phyloP scores from a whole-genome alignment of 2,329 filamentous ascomycete genomes.

The Pseudogymnoascus destructans region DNA sequence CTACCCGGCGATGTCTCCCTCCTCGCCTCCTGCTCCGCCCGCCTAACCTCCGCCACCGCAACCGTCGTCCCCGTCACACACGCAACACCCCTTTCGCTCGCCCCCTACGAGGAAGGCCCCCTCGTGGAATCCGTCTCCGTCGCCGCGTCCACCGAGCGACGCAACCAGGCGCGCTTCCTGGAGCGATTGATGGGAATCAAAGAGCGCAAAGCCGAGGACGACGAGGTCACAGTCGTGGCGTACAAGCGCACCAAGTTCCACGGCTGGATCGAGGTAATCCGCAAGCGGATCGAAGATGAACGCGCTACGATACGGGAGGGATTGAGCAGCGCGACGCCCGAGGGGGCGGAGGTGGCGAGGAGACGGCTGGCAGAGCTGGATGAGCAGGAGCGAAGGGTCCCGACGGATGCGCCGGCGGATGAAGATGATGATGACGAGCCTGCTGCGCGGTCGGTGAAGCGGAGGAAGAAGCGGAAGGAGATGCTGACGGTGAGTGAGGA shows the following conservation, averaged over 20 bases:
- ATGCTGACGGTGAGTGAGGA: background rate
- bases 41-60: constrained; percentile 44
- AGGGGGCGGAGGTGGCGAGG: background rate
- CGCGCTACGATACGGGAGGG: constrained; percentile 12
- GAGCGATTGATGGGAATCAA: constrained; percentile 54
- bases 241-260: constrained; percentile 21
- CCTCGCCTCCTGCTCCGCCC: constrained; percentile 55
- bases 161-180: constrained; percentile 42
- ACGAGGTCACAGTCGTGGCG: constrained; percentile 50
- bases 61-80: constrained; percentile 9
- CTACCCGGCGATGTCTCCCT: constrained; percentile 52
- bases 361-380: constrained; percentile 7
- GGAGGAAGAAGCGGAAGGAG: background rate
- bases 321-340: background rate
- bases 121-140: constrained; percentile 9
- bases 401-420: background rate
- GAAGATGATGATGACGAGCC: background rate
- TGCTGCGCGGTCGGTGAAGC: background rate
- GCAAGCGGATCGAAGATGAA: constrained; percentile 15
- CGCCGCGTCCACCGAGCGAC: constrained; percentile 23
- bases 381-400: constrained; percentile 8
- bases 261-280: constrained; percentile 16
- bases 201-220: constrained; percentile 47
- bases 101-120: background rate
- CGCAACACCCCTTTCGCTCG: background rate